Conservation (phyloP, 2,329 filamentous ascomycete genomes). For the Clarireedia homoeocarpa region DNA sequence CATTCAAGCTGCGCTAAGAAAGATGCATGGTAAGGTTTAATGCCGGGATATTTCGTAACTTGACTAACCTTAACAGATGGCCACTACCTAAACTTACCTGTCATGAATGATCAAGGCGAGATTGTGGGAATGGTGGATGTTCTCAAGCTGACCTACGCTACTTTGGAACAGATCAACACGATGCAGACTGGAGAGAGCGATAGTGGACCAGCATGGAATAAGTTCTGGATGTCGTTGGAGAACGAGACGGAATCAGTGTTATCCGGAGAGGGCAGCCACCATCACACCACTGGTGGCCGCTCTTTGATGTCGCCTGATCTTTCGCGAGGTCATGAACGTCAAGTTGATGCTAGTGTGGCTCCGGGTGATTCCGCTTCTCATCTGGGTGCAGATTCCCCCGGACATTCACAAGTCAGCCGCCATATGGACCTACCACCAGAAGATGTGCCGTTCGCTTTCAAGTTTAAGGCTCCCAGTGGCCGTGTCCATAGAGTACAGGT, state of each 20-base stretch:
- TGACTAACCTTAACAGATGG: constrained; percentile 55
- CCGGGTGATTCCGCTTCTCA: constrained; percentile 95
- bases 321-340: constrained; percentile 55
- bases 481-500: constrained; percentile 91
- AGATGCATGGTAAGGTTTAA: constrained; percentile 84
- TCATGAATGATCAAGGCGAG: constrained; percentile 95
- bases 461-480: constrained; percentile 95
- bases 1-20: constrained; percentile 92
- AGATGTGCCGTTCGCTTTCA: constrained; percentile 87
- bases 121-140: constrained; percentile 99
- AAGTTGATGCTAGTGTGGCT: constrained; percentile 69
- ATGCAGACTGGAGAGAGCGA: constrained; percentile 86
- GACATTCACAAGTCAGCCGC: constrained; percentile 49
- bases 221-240: constrained; percentile 92
- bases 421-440: constrained; percentile 52
- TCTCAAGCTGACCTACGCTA: constrained; percentile 95
- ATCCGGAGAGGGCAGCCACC: constrained; percentile 79
- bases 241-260: constrained; percentile 93
- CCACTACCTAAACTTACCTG: constrained; percentile 94
- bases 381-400: constrained; percentile 70
- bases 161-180: constrained; percentile 93
- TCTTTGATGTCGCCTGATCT: constrained; percentile 78
- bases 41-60: neutral
- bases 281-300: constrained; percentile 56
- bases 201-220: constrained; percentile 90